Base-by-base conservation (phyloP, 2,329 filamentous ascomycete genomes). In the Beauveria bassiana region DNA sequence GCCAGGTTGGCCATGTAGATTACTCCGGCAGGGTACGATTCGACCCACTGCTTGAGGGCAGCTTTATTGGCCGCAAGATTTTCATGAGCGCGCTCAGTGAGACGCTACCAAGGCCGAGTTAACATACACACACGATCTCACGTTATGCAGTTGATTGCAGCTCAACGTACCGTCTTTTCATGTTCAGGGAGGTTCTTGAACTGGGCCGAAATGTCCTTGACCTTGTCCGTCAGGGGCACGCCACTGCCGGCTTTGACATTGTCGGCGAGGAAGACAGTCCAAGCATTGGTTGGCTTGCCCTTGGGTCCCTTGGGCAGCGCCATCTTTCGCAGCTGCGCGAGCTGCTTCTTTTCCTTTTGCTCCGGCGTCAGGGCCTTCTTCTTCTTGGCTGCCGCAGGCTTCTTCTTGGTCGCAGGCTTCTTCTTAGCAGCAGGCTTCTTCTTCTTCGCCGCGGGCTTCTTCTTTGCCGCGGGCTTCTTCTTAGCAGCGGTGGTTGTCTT, bases 1-100 rank as follows among this genome's bases (percentile, higher is more conserved):
- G 81, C 79, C 2, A 63, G 64, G 73, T 82, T 84, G 64, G 82
- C 81, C 2, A 70, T 63, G 53, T 68, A 64, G 59, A 84, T 78
- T 34, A 74, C 70, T 56, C 70, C 67, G 3, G 73, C 70, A 3
- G 76, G 69, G 65, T 78, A 68, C 31, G 69, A 71, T 63, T 78
- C 72, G n/a, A 84, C 69, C 82, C 82, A 85, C 18, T 73, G 70
- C 70, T 78, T 75, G 67, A 74, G 73, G 20, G 69, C 66, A 9
- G 69, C 73, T 9, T 70, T 66, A 67, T 82, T 82, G 66, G 66
- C 63, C 22, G 67, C 64, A 53, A 70, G 72, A 72, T 84, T 83
- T 64, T 74, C 65, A 2, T 69, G 61, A 31, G 70, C 73, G 14
- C 45, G 66, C 24, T 69, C 65, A n/a, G 69, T 46, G 28, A 82